phyloP scores from a whole-genome alignment of 208 protist species.

The Leishmania lainsoni region DNA sequence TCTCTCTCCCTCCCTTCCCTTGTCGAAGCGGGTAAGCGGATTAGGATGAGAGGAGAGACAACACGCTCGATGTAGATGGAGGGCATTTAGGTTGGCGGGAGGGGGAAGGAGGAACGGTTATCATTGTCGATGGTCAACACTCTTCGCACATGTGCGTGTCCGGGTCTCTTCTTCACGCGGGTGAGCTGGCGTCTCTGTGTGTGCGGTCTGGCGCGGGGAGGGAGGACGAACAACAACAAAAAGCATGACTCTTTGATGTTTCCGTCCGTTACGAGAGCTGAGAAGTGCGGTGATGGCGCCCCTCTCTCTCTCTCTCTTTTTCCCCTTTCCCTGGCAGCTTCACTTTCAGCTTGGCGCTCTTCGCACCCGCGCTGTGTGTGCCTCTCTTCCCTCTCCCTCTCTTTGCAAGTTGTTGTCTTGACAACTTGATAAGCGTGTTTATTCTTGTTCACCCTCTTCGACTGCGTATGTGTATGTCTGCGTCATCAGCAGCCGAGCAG shows the following conservation, averaged over 20 bases:
- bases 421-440: neutral
- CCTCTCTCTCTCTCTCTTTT: neutral
- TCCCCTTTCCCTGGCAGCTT: neutral
- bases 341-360: too few relatives aligned
- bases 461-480: neutral
- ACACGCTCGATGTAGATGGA: neutral
- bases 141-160: neutral
- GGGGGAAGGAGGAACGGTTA: neutral
- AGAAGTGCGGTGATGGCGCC: neutral
- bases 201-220: neutral
- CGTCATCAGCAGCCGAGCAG: neutral
- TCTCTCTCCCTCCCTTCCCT: neutral
- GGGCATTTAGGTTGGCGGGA: neutral
- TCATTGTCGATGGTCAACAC: neutral
- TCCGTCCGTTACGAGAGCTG: neutral
- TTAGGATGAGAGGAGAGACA: neutral
- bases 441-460: neutral
- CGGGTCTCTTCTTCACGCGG: neutral
- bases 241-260: too few relatives aligned
- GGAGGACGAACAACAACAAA: too few relatives aligned
- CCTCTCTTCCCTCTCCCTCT: neutral
- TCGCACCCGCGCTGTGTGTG: neutral
- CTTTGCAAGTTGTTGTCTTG: neutral
- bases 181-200: neutral
- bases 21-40: neutral